Conservation (phyloP, 768 basidiomycete genomes). For the Mycena vitilis region DNA sequence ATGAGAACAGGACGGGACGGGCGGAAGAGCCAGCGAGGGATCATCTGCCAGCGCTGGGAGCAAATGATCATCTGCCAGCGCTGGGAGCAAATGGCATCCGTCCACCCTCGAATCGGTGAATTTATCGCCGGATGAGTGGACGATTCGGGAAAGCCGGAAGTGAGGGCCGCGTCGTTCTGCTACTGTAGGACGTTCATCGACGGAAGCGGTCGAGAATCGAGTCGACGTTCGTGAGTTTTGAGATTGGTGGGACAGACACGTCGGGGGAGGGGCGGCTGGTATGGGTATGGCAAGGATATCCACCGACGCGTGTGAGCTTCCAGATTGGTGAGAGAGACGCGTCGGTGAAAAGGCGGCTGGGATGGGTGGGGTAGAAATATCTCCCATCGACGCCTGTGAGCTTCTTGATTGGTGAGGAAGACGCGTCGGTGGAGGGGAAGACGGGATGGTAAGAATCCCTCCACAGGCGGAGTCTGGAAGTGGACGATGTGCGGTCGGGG, state of each 20-base stretch:
- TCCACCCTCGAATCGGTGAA: not conserved
- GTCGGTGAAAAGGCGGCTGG: conserved; percentile 15
- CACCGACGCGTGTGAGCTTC: conserved; percentile 12
- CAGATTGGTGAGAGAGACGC: conserved; percentile 12
- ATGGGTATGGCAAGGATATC: conserved; percentile 8
- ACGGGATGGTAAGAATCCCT: too few relatives aligned
- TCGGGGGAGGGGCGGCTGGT: conserved; percentile 12
- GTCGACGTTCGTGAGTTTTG: conserved; percentile 7
- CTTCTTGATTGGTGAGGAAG: too few relatives aligned
- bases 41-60: not conserved
- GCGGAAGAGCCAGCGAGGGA: not conserved
- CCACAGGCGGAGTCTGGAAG: too few relatives aligned
- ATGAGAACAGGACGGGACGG: too few relatives aligned
- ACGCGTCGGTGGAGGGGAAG: too few relatives aligned
- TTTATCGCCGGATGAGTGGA: conserved; percentile 26
- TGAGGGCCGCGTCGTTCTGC: conserved; percentile 9
- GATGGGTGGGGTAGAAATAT: conserved; percentile 11
- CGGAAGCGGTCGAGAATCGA: conserved; percentile 3
- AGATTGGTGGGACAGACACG: conserved; percentile 14
- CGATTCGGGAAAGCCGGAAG: conserved; percentile 24
- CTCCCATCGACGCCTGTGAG: not conserved
- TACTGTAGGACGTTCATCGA: too few relatives aligned
- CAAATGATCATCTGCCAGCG: not conserved
- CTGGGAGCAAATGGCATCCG: conserved; percentile 5
- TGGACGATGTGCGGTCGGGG: too few relatives aligned